These are phyloP conservation scores for Lobosporangium transversale DNA, from an alignment of 192 early-diverging fungal genomes.

Conservation along the genomic window DNA sequence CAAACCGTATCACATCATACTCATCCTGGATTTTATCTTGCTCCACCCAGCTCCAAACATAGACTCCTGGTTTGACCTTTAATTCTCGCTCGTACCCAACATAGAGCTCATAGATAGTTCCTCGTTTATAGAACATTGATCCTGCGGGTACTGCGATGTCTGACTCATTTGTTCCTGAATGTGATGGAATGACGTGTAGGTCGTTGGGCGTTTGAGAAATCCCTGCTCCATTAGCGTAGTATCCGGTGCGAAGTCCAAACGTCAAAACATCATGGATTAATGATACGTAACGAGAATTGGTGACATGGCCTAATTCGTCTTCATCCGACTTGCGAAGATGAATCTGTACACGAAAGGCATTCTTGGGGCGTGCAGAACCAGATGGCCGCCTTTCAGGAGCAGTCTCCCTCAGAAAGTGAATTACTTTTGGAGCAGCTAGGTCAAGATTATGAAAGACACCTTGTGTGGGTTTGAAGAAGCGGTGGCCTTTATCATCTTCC, in stretches of 20 bases:
- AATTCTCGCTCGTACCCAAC: constrained; percentile 45
- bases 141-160: constrained; percentile 27
- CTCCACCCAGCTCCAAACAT: constrained; percentile 52
- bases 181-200: constrained; percentile 19
- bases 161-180: background rate
- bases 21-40: constrained; percentile 12
- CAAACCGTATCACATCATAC: constrained; percentile 38
- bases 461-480: constrained; percentile 31
- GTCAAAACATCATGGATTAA: constrained; percentile 51
- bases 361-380: constrained; percentile 15
- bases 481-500: constrained; percentile 24
- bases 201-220: constrained; percentile 5
- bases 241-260: constrained; percentile 39
- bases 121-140: constrained; percentile 28
- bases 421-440: constrained; percentile 9
- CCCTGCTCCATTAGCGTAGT: constrained; percentile 42
- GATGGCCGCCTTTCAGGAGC: constrained; percentile 8
- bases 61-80: constrained; percentile 40
- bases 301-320: constrained; percentile 50
- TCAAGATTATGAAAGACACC: constrained; percentile 20
- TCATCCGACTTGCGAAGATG: constrained; percentile 49
- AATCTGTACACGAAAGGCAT: constrained; percentile 39
- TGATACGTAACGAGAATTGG: constrained; percentile 44
- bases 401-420: constrained; percentile 15
- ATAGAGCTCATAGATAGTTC: constrained; percentile 27